phyloP scores from a whole-genome alignment of 2,329 filamentous ascomycete species.

The Paracoccidioides lutzii region DNA sequence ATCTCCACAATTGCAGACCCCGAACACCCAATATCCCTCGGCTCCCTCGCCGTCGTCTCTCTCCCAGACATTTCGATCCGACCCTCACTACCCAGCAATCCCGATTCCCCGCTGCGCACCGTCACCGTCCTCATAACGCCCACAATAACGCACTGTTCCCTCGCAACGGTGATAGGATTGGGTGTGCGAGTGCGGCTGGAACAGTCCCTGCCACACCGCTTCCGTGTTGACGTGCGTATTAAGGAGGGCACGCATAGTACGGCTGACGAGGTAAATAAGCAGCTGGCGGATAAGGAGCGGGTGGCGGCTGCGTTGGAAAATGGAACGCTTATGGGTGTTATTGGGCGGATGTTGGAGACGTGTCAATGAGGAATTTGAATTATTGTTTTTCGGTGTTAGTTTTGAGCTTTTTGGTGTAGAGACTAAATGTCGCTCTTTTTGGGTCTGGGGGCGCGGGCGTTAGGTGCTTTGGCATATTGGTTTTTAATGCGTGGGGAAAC shows the following conservation, averaged over 20 bases:
- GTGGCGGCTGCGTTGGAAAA: constrained; percentile 94
- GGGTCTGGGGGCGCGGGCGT: not conserved
- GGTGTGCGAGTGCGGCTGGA: constrained; percentile 85
- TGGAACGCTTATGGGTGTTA: constrained; percentile 70
- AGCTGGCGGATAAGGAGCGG: constrained; percentile 88
- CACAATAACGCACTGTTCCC: constrained; percentile 90
- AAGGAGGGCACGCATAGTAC: constrained; percentile 95
- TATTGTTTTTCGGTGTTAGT: not conserved
- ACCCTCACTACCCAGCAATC: constrained; percentile 48
- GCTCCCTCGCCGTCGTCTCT: constrained; percentile 86
- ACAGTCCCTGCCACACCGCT: constrained; percentile 79
- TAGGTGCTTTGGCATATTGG: not conserved
- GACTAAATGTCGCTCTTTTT: not conserved
- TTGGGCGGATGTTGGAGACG: constrained; percentile 87
- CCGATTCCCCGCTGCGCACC: constrained; percentile 50
- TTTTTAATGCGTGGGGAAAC: not conserved
- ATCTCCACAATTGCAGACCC: constrained; percentile 92
- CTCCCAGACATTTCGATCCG: constrained; percentile 81
- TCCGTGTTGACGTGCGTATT: constrained; percentile 81
- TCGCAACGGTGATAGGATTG: constrained; percentile 90
- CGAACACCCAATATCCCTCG: constrained; percentile 87
- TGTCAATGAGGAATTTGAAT: constrained; percentile 42
- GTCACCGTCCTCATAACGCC: constrained; percentile 86
- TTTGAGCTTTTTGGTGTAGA: not conserved
- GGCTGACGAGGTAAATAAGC: constrained; percentile 92